Evolutionary conservation across 2,329 filamentous ascomycete species (phyloP).

Genomic region (Fusarium sp.): DNA sequence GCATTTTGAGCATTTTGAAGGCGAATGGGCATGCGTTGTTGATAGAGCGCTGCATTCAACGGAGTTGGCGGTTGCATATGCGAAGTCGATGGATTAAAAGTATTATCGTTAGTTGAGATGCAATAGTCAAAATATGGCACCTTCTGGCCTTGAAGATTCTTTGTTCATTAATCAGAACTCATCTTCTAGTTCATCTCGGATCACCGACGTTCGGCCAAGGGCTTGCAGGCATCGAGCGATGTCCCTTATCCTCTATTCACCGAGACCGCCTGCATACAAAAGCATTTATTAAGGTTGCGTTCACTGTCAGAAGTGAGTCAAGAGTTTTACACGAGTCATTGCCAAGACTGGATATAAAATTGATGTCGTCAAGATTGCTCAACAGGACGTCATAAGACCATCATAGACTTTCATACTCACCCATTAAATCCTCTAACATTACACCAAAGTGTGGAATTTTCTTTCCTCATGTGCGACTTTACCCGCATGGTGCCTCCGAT

Average conservation of each 20-base stretch:
- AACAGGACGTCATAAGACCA: not conserved
- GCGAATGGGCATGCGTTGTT: not conserved
- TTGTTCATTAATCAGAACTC: accelerated
- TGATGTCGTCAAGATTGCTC: not conserved
- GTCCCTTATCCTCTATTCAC: not conserved
- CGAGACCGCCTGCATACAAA: accelerated
- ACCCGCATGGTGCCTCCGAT: not conserved
- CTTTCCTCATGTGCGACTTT: not conserved
- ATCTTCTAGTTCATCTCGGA: not conserved
- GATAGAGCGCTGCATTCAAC: not conserved
- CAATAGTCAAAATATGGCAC: not conserved
- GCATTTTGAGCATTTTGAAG: no score
- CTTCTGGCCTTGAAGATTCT: accelerated
- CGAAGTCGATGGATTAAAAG: not conserved
- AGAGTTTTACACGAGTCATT: not conserved
- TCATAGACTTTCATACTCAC: not conserved
- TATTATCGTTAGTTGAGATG: not conserved
- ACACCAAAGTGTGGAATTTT: accelerated
- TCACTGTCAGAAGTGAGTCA: not conserved
- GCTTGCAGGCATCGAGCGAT: not conserved
- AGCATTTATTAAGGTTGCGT: accelerated
- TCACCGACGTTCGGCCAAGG: not conserved
- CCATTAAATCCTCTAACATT: not conserved
- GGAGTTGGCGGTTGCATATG: not conserved
- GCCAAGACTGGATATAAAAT: not conserved